Percentiles rank a stretch among this genome's conserved stretches.
phyloP scores from a whole-genome alignment of 2,329 filamentous ascomycete species.

The Pseudopithomyces maydicus region DNA sequence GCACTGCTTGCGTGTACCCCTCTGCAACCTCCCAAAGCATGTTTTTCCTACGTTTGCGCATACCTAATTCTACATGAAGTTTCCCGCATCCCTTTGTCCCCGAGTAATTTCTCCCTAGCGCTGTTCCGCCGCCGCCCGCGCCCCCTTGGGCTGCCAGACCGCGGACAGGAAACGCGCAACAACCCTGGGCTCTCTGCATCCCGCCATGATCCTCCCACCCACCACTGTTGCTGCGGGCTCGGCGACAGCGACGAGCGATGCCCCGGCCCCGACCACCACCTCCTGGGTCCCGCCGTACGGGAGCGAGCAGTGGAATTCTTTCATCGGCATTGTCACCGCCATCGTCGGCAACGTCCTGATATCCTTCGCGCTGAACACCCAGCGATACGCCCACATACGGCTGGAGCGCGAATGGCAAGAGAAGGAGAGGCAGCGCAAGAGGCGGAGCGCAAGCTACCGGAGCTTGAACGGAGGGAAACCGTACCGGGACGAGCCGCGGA shows the following conservation, averaged over 20 bases:
- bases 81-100: conserved; percentile 1
- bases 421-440: conserved; percentile 40
- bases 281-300: conserved; percentile 16
- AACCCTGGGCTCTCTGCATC: conserved; percentile 5
- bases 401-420: conserved; percentile 73
- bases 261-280: conserved; percentile 16
- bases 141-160: conserved; percentile 13
- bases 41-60: conserved; percentile 13
- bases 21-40: conserved; percentile 15
- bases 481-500: conserved; percentile 5
- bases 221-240: conserved; percentile 29
- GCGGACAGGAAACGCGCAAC: conserved; percentile 3
- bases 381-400: conserved; percentile 91
- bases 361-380: conserved; percentile 92
- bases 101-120: conserved; percentile 5
- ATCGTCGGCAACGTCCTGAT: conserved; percentile 94
- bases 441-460: conserved; percentile 4
- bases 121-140: not conserved
- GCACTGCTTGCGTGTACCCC: not conserved
- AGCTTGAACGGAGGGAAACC: conserved; percentile 4
- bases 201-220: conserved; percentile 32
- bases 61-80: conserved; percentile 13
- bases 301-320: conserved; percentile 73
- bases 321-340: conserved; percentile 93
- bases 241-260: conserved; percentile 15